These are phyloP conservation scores for Fusarium tupiense DNA, from an alignment of 2,329 filamentous ascomycete genomes.

Conservation along the genomic window DNA sequence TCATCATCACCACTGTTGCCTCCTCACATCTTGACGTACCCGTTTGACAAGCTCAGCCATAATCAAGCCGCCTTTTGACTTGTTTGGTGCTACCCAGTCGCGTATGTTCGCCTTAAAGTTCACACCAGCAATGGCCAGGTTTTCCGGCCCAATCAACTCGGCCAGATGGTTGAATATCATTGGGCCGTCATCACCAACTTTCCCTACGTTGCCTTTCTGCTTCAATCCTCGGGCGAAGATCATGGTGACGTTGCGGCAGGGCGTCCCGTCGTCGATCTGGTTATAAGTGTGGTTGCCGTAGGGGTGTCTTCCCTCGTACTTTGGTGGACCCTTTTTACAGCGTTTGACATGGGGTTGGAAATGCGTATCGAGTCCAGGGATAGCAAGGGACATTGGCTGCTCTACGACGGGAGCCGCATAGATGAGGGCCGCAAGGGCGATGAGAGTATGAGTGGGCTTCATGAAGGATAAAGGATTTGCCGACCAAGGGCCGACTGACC, in stretches of 20 bases:
- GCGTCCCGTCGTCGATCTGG: neutral
- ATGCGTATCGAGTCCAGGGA: neutral
- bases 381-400: neutral
- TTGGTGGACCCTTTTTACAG: neutral
- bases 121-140: constrained; percentile 1
- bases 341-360: neutral
- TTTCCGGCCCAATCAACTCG: neutral
- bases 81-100: too few species aligned
- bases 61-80: too few species aligned
- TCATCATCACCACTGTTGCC: neutral
- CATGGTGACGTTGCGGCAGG: neutral
- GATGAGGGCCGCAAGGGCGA: neutral
- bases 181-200: neutral
- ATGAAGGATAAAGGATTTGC: neutral
- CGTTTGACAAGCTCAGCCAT: neutral
- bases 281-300: neutral
- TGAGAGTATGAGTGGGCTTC: neutral
- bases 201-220: neutral
- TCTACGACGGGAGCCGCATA: neutral
- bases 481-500: neutral
- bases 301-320: neutral
- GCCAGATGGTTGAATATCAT: neutral
- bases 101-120: neutral
- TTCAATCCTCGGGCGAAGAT: constrained; percentile 2
- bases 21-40: neutral